phyloP scores from a whole-genome alignment of 2,329 filamentous ascomycete species.

The Pseudocercospora vitis region DNA sequence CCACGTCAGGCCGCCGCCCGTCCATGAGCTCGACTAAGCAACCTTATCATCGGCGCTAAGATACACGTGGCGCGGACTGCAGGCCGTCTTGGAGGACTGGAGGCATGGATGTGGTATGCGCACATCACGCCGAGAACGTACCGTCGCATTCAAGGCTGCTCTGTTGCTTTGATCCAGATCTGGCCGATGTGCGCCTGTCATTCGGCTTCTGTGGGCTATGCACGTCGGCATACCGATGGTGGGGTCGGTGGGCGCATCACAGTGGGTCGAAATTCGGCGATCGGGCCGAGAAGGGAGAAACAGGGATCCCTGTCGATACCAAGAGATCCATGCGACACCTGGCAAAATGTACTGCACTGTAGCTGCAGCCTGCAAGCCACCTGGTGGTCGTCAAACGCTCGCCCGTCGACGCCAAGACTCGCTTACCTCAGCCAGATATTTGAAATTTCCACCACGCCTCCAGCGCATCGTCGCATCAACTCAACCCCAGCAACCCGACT shows the following conservation, averaged over 20 bases:
- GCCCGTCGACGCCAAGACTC: not conserved
- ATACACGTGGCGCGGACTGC: constrained; percentile 3
- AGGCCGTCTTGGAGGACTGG: too few relatives aligned
- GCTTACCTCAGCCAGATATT: not conserved
- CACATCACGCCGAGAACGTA: too few relatives aligned
- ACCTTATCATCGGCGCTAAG: not conserved
- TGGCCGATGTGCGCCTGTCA: not conserved
- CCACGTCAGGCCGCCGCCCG: too few relatives aligned
- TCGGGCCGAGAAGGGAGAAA: not conserved
- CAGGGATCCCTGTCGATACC: too few relatives aligned
- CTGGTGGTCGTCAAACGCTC: not conserved
- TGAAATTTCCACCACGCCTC: not conserved
- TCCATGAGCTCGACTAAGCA: not conserved
- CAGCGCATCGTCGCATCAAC: not conserved
- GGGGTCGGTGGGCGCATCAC: too few relatives aligned
- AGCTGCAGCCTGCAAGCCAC: not conserved
- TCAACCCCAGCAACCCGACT: not conserved
- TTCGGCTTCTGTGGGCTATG: not conserved
- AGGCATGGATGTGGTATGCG: too few relatives aligned
- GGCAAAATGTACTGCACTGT: not conserved
- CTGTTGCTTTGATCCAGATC: too few relatives aligned
- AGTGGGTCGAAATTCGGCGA: not conserved
- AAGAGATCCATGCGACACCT: too few relatives aligned
- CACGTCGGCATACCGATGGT: too few relatives aligned
- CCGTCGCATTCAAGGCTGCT: too few relatives aligned